A percentile compares a stretch with the other conserved stretches of the same genome.
Conservation (phyloP, 192 early-diverging fungal species). For the Borealophlyctis nickersoniae region DNA sequence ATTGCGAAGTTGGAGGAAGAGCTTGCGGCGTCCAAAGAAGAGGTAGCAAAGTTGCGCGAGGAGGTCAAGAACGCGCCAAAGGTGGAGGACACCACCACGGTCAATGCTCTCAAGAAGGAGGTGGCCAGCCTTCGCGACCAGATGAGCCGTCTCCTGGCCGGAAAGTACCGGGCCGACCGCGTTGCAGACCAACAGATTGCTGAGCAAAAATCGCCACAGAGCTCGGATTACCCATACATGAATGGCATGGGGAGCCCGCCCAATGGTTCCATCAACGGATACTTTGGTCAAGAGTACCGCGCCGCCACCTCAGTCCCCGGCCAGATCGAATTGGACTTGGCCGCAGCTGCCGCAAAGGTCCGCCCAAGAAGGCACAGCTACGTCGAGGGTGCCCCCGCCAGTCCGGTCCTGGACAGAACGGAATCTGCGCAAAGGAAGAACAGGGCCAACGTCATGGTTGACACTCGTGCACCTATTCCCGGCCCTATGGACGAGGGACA, state of each 20-base stretch:
- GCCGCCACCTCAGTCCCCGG: conserved; percentile 10
- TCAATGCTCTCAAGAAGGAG: conserved; percentile 67
- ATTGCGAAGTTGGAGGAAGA: conserved; percentile 58
- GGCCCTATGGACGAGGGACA: conserved; percentile 3
- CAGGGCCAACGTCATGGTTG: conserved; percentile 23
- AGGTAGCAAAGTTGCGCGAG: conserved; percentile 60
- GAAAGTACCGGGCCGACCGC: conserved; percentile 54
- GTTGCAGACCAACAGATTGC: conserved; percentile 43
- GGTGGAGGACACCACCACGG: conserved; percentile 59
- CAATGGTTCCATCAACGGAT: neutral
- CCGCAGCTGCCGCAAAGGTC: conserved; percentile 28
- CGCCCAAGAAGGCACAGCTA: conserved; percentile 28
- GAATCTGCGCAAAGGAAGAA: conserved; percentile 11
- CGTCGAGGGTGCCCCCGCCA: conserved; percentile 14
- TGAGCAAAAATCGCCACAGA: neutral
- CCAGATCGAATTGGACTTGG: conserved; percentile 33
- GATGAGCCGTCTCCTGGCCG: conserved; percentile 64
- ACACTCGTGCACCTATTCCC: conserved; percentile 5
- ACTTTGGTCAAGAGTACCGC: neutral
- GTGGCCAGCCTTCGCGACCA: conserved; percentile 69
- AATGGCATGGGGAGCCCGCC: neutral
- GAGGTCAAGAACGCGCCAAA: conserved; percentile 40
- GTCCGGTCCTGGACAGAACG: conserved; percentile 15
- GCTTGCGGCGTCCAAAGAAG: conserved; percentile 57
- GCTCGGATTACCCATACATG: neutral